Evolutionary conservation across 192 early-diverging fungal genomes (phyloP), one percentile per base, ranked within the genome.

Genomic region (Mortierella hygrophila): DNA sequence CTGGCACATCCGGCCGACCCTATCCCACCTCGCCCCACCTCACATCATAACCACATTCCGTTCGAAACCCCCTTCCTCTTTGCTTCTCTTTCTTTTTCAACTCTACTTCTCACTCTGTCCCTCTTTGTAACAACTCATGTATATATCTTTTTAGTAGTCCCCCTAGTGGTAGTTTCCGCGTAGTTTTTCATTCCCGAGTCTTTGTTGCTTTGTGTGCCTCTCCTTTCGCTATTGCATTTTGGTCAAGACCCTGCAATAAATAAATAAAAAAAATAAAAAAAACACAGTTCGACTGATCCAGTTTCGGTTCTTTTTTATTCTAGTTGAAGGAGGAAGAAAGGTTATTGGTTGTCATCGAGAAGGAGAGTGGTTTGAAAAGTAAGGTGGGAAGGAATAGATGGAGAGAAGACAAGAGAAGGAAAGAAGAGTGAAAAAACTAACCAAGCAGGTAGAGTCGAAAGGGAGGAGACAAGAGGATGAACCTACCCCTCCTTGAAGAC

Each of bases 61-160:
- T 26, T 63, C 60, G 29, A 32, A 32, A 6, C 29, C n/a, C 4
- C 55, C 4, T 4, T 38, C 55, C 55, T n/a, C n/a, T n/a, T n/a
- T n/a, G n/a, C 4, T 26, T 57, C 6, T 1, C n/a, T 18, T 20
- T n/a, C 40, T 49, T 9, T 40, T 40, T 40, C 38, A 40, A 40
- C 38, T 40, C 6, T 3, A 40, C 44, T 38, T 21, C 37, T 55
- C 41, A 54, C 18, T 60, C 38, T 21, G 44, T 35, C 21, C 37
- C 42, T 41, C 35, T 2, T 76, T 23, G 55, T 32, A 38, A 54
- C 46, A 52, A n/a, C 55, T 5, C 57, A 9, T 63, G 49, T 54
- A 71, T 68, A 80, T 74, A 80, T 57, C 46, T 72, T 72, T 70
- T 38, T 57, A 3, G 26, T n/a, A 44, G 18, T 35, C 13, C 15